Conservation (phyloP, 1,284 basidiomycete genomes). For the Leucoagaricus sp. region DNA sequence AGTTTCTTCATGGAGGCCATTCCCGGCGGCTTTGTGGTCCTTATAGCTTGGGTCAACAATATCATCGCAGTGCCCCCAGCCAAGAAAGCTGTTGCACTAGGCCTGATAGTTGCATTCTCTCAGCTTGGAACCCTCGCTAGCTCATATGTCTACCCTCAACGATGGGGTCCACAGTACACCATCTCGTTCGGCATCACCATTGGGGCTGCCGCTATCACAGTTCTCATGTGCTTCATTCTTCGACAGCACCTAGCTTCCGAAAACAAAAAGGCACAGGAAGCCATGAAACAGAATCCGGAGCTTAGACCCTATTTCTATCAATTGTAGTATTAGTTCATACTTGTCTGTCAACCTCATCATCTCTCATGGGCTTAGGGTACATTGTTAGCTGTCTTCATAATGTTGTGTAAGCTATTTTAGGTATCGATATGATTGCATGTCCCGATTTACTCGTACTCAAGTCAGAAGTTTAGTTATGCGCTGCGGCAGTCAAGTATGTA, state of each 20-base stretch:
- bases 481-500: no score
- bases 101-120: constrained; percentile 33
- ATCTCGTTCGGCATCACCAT: constrained; percentile 22
- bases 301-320: constrained; percentile 19
- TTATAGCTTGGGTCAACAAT: constrained; percentile 39
- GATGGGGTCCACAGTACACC: constrained; percentile 21
- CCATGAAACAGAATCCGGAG: constrained; percentile 16
- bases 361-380: no score
- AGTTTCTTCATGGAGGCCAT: constrained; percentile 34
- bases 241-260: constrained; percentile 17
- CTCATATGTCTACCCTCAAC: constrained; percentile 19
- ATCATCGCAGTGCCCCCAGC: constrained; percentile 32
- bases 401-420: no score
- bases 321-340: constrained; percentile 15
- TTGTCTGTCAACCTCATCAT: no score
- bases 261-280: constrained; percentile 19
- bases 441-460: no score
- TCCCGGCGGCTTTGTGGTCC: constrained; percentile 27
- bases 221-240: constrained; percentile 19
- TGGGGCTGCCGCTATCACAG: constrained; percentile 15
- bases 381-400: no score
- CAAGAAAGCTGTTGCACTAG: constrained; percentile 42
- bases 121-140: constrained; percentile 24
- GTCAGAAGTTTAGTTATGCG: no score
- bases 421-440: no score